phyloP scores from a whole-genome alignment of 2,329 filamentous ascomycete species.

The Phialophora chinensis region DNA sequence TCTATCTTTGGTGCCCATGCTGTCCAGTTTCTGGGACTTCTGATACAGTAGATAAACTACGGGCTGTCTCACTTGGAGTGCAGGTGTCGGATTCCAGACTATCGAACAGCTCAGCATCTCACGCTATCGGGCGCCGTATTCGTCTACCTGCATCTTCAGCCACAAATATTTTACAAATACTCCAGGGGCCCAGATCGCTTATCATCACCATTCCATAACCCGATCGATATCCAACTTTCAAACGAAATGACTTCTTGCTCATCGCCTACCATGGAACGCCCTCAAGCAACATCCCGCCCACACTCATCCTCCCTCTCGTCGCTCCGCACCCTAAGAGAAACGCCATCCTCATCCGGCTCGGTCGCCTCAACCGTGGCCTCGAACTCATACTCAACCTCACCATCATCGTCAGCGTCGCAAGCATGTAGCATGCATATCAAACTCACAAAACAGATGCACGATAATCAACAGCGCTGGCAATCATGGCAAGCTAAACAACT shows the following conservation, averaged over 20 bases:
- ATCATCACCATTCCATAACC: background rate
- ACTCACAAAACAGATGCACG: slow-evolving; percentile 33
- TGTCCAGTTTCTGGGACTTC: background rate
- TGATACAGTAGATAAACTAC: background rate
- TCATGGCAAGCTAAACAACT: slow-evolving; percentile 34
- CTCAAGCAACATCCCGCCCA: background rate
- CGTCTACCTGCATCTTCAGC: background rate
- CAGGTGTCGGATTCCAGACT: background rate
- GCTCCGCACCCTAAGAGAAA: background rate
- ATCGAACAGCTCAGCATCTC: background rate
- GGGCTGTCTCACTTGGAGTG: background rate
- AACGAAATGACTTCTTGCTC: background rate
- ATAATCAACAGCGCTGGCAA: slow-evolving; percentile 31
- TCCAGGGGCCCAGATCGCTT: background rate
- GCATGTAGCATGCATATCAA: slow-evolving; percentile 31
- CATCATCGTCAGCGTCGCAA: background rate
- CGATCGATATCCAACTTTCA: background rate
- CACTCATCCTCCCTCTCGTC: slow-evolving; percentile 31
- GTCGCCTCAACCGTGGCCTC: background rate
- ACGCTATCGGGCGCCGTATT: background rate
- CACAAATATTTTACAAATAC: background rate
- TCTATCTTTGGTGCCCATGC: background rate
- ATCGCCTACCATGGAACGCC: slow-evolving; percentile 9
- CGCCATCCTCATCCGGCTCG: slow-evolving; percentile 11
- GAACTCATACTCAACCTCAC: background rate